Conservation (phyloP, 805 yeast species). For the Sungouiella thailandica region DNA sequence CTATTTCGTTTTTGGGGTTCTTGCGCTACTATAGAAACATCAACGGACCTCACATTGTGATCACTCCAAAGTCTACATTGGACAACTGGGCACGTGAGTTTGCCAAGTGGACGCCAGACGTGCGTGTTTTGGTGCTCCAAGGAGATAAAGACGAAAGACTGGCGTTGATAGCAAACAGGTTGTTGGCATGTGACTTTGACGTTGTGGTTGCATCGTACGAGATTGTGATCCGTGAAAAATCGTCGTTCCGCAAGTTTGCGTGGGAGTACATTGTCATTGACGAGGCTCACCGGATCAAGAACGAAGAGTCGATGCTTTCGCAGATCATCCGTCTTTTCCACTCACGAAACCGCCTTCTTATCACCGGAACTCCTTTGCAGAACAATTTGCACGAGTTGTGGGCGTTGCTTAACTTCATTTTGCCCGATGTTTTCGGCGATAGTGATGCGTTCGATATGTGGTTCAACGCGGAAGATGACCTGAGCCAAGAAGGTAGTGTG, state of each 20-base stretch:
- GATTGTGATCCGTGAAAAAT: constrained; percentile 70
- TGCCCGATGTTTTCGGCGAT: constrained; percentile 76
- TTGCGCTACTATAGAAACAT: constrained; percentile 55
- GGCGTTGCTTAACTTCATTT: constrained; percentile 71
- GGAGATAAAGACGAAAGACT: constrained; percentile 71
- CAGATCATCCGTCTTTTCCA: constrained; percentile 72
- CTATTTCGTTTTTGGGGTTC: constrained; percentile 71
- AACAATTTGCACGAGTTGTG: constrained; percentile 76
- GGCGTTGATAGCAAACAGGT: constrained; percentile 43
- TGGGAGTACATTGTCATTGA: constrained; percentile 79
- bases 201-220: constrained; percentile 71
- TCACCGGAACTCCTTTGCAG: constrained; percentile 81
- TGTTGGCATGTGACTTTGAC: constrained; percentile 63
- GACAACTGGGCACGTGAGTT: constrained; percentile 81
- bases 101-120: constrained; percentile 75
- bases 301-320: constrained; percentile 66
- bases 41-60: constrained; percentile 69
- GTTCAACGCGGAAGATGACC: constrained; percentile 47
- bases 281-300: constrained; percentile 80
- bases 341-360: constrained; percentile 62
- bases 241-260: constrained; percentile 57
- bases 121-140: constrained; percentile 61
- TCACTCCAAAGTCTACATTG: constrained; percentile 76
- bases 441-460: constrained; percentile 70
- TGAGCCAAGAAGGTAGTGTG: constrained; percentile 32